phyloP scores from a whole-genome alignment of 2,329 filamentous ascomycete species.

The Aspergillus hortae region DNA sequence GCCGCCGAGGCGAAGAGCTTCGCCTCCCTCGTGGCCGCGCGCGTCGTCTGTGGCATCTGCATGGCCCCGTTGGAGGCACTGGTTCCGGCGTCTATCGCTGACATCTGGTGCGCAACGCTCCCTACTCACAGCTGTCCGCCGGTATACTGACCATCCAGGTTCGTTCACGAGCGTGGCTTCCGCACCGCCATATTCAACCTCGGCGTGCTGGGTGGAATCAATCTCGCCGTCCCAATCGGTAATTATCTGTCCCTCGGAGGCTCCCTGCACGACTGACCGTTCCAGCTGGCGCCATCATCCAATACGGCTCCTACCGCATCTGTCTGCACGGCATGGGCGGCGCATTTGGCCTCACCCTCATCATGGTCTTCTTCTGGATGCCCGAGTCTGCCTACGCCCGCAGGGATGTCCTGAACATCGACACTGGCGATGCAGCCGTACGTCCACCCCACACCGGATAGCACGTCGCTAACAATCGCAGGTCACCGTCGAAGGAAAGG shows the following conservation, averaged over 20 bases:
- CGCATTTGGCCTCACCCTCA: conserved; percentile 36
- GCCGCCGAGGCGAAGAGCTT: not conserved
- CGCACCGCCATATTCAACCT: conserved; percentile 42
- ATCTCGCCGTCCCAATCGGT: conserved; percentile 40
- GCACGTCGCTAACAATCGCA: not conserved
- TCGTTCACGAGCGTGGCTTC: conserved; percentile 43
- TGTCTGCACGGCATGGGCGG: conserved; percentile 35
- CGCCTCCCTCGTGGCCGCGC: conserved; percentile 25
- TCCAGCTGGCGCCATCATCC: conserved; percentile 37
- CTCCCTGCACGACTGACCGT: too few species aligned
- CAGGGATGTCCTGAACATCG: conserved; percentile 34
- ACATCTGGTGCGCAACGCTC: conserved; percentile 30
- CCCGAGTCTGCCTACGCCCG: conserved; percentile 37
- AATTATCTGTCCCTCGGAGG: conserved; percentile 4
- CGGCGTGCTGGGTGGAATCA: conserved; percentile 42
- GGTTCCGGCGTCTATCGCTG: conserved; percentile 39
- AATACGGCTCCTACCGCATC: conserved; percentile 32
- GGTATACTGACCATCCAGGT: conserved; percentile 9
- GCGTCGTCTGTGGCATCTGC: conserved; percentile 34
- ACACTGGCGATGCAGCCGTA: conserved; percentile 28
- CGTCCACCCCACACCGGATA: not conserved
- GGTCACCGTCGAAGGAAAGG: conserved; percentile 16
- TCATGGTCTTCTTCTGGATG: conserved; percentile 43
- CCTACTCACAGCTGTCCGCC: not conserved
- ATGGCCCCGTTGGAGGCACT: conserved; percentile 41